Evolutionary conservation across 805 yeast genomes (phyloP), one percentile per base, ranked within the genome.

Genomic region (Ogataea glucozyma): DNA sequence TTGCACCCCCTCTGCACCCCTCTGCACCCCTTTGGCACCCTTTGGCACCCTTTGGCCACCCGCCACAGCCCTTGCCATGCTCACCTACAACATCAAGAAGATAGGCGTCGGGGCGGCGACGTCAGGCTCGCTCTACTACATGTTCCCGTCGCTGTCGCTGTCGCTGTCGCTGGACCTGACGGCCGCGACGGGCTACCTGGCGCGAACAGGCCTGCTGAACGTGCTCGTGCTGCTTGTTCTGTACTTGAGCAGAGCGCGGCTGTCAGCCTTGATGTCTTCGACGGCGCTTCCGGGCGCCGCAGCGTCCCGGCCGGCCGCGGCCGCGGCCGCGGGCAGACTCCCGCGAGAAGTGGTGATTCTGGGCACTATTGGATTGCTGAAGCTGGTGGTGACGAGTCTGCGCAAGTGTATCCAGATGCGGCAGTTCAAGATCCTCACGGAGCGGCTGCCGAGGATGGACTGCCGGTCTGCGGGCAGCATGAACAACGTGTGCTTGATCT

Each of bases 91-190:
- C 26, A 19, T 41, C 26, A 43, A 40, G 44, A 44, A 36, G 39
- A 20, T 51, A 12, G 55, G 55, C 5, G 37, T 49, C n/a, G 55
- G 53, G 10, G 55, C 53, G 10, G 51, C 46, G 37, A 49, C 53
- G 19, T 49, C 56, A 2, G 52, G 52, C 35, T 52, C 53, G 11
- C 38, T 52, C 11, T 49, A 49, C 27, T 52, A 49, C 38, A 49
- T 49, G 35, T 49, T 49, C 11, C 53, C 56, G 11, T 38, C 44
- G 14, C 26, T 47, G 8, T 49, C 51, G n/a, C 53, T 53, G 11
- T 49, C 51, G n/a, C 53, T 53, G 11, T 38, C 44, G 14, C 26
- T 47, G 8, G 44, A 44, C n/a, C 38, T 19, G n/a, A 26, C 40
- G 13, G 32, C 31, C 14, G 16, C 47, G 20, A 36, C 45, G 16